Conservation (phyloP, 179 eudicot species). For the Spergularia azorica region DNA sequence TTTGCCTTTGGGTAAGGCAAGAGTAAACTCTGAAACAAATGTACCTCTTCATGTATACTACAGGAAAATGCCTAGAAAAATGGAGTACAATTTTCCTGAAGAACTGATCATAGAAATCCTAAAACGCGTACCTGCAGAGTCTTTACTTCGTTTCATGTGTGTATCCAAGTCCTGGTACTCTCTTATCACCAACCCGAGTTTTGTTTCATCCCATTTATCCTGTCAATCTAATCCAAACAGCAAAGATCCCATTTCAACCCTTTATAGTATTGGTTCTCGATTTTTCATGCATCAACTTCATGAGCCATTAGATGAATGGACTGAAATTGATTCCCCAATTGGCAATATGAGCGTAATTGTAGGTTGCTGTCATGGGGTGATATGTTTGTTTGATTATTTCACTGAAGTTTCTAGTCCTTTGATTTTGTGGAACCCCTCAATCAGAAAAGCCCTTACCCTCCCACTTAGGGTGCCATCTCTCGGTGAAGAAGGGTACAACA, state of each 20-base stretch:
- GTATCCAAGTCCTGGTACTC: slow-evolving; percentile 35
- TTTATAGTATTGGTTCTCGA: slow-evolving; percentile 9
- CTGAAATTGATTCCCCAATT: slow-evolving; percentile 15
- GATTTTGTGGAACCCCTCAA: slow-evolving; percentile 33
- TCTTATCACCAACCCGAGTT: slow-evolving; percentile 24
- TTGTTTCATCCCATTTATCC: slow-evolving; percentile 30
- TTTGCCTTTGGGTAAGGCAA: slow-evolving; percentile 3
- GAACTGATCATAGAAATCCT: slow-evolving; percentile 35
- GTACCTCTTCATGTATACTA: slow-evolving; percentile 12
- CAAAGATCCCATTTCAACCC: neutral
- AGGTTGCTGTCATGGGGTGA: slow-evolving; percentile 21
- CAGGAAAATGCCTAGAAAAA: slow-evolving; percentile 10
- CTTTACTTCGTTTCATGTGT: slow-evolving; percentile 26
- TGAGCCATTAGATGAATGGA: slow-evolving; percentile 21
- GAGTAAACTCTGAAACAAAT: neutral
- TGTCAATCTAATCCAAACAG: slow-evolving; percentile 15
- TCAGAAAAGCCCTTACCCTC: slow-evolving; percentile 19
- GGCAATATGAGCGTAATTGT: slow-evolving; percentile 13
- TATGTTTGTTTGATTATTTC: slow-evolving; percentile 19
- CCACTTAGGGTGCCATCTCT: slow-evolving; percentile 3
- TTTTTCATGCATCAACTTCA: slow-evolving; percentile 19
- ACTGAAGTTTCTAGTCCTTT: neutral
- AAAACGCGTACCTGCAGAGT: slow-evolving; percentile 22
- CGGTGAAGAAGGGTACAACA: neutral
- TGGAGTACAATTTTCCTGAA: slow-evolving; percentile 12